phyloP scores from a whole-genome alignment of 495 filamentous ascomycete species.

The Hypoxylon cercidicola region DNA sequence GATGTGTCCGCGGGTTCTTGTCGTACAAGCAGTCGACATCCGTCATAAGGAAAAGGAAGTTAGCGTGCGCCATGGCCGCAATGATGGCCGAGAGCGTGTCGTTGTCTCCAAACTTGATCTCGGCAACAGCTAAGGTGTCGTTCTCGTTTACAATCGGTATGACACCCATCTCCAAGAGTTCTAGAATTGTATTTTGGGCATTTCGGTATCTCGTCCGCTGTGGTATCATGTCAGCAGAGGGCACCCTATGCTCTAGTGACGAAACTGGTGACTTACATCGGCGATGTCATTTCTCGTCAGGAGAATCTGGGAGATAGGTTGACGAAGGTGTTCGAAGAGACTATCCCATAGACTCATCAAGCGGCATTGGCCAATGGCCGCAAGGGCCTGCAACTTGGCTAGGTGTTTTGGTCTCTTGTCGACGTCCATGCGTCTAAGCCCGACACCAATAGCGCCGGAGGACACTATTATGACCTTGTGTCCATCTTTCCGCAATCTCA shows the following conservation, averaged over 20 bases:
- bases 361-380: slow-evolving; percentile 94
- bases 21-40: slow-evolving; percentile 98
- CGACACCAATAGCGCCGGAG: slow-evolving; percentile 95
- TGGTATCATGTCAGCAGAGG: slow-evolving; percentile 9
- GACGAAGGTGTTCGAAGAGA: slow-evolving; percentile 83
- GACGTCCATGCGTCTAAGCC: slow-evolving; percentile 87
- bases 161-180: slow-evolving; percentile 93
- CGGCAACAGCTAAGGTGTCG: slow-evolving; percentile 93
- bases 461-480: slow-evolving; percentile 95
- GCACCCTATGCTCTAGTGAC: background rate
- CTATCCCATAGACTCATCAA: slow-evolving; percentile 97
- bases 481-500: slow-evolving; percentile 85
- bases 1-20: slow-evolving; percentile 86
- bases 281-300: slow-evolving; percentile 97
- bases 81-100: slow-evolving; percentile 97
- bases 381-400: slow-evolving; percentile 88
- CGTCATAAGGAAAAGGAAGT: slow-evolving; percentile 98
- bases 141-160: slow-evolving; percentile 99
- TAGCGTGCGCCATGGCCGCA: slow-evolving; percentile 95
- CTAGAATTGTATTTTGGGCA: slow-evolving; percentile 91
- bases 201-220: slow-evolving; percentile 94
- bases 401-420: slow-evolving; percentile 89
- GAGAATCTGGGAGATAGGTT: slow-evolving; percentile 93
- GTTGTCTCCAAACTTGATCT: slow-evolving; percentile 99
- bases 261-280: slow-evolving; percentile 68